phyloP scores from a whole-genome alignment of 2,329 filamentous ascomycete genomes.

The Davidsoniella eucalypti region DNA sequence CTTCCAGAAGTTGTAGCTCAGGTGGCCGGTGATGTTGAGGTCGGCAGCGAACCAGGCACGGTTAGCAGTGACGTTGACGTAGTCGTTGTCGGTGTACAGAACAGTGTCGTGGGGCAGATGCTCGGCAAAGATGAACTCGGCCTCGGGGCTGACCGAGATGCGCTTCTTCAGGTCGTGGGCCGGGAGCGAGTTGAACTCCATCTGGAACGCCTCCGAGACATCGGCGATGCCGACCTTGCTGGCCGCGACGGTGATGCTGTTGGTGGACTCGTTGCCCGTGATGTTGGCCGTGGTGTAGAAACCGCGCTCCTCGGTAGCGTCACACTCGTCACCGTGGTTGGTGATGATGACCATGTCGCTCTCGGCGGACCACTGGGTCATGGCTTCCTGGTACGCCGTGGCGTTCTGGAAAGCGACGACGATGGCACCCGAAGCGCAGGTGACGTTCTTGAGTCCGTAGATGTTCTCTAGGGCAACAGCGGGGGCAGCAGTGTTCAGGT shows the following conservation, averaged over 20 bases:
- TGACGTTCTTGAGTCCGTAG: slow-evolving; percentile 13
- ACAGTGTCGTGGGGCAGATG: slow-evolving; percentile 16
- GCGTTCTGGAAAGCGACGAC: slow-evolving; percentile 14
- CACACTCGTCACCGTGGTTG: slow-evolving; percentile 26
- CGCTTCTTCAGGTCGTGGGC: slow-evolving; percentile 16
- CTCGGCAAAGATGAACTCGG: slow-evolving; percentile 14
- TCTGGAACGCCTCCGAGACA: slow-evolving; percentile 16
- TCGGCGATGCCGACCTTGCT: slow-evolving; percentile 19
- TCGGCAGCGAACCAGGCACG: slow-evolving; percentile 21
- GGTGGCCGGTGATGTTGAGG: slow-evolving; percentile 25
- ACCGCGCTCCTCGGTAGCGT: slow-evolving; percentile 23
- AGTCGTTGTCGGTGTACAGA: slow-evolving; percentile 18
- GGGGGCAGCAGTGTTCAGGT: slow-evolving; percentile 14
- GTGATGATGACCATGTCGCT: slow-evolving; percentile 24
- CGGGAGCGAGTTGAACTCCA: slow-evolving; percentile 17
- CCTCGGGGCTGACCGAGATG: slow-evolving; percentile 17
- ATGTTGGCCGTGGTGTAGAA: slow-evolving; percentile 22
- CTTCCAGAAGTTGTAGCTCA: slow-evolving; percentile 25
- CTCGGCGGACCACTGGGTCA: slow-evolving; percentile 13
- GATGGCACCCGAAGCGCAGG: slow-evolving; percentile 13
- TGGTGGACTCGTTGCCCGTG: slow-evolving; percentile 15
- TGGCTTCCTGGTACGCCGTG: slow-evolving; percentile 13
- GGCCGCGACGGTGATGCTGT: slow-evolving; percentile 19
- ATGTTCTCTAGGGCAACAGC: slow-evolving; percentile 16
- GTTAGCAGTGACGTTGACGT: slow-evolving; percentile 22